A percentile compares a stretch with the other conserved stretches of the same genome.
phyloP scores from a whole-genome alignment of 2,329 filamentous ascomycete species.

The Nothophaeocryptopus gaeumannii region DNA sequence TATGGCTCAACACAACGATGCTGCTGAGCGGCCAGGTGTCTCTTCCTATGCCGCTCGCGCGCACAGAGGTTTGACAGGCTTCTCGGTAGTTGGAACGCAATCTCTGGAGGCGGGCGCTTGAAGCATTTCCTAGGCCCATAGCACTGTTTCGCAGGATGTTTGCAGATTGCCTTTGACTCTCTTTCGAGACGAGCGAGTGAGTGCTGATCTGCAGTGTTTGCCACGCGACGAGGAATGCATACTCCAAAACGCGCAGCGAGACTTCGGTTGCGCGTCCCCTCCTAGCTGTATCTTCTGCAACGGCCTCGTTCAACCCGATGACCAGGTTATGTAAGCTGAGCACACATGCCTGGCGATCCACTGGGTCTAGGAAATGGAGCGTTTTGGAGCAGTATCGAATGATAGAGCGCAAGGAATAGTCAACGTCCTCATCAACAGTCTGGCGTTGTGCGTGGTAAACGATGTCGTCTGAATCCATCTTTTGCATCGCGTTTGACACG shows the following conservation, averaged over 20 bases:
- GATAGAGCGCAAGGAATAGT: constrained; percentile 44
- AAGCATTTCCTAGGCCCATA: no score
- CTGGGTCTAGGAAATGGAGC: constrained; percentile 53
- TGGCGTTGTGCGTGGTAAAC: neutral
- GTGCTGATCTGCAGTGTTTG: constrained; percentile 36
- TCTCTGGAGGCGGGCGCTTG: constrained; percentile 14
- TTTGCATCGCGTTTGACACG: neutral
- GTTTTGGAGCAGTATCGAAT: constrained; percentile 50
- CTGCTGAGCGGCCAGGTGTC: constrained; percentile 45
- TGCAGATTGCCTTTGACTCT: neutral
- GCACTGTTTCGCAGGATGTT: no score
- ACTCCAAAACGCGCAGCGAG: constrained; percentile 15
- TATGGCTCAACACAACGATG: constrained; percentile 47
- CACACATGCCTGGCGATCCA: constrained; percentile 52
- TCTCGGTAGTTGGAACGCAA: constrained; percentile 47
- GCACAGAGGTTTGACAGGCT: constrained; percentile 40
- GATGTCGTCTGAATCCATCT: neutral
- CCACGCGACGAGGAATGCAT: constrained; percentile 30
- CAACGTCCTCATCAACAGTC: constrained; percentile 11
- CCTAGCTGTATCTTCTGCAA: constrained; percentile 1
- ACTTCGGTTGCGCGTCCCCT: neutral
- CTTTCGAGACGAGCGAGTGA: constrained; percentile 26
- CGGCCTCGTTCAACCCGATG: constrained; percentile 33
- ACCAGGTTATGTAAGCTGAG: constrained; percentile 42
- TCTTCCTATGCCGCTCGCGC: constrained; percentile 50